Evolutionary conservation across 2,329 filamentous ascomycete species (phyloP).

Genomic region (Acrodontium crateriforme): DNA sequence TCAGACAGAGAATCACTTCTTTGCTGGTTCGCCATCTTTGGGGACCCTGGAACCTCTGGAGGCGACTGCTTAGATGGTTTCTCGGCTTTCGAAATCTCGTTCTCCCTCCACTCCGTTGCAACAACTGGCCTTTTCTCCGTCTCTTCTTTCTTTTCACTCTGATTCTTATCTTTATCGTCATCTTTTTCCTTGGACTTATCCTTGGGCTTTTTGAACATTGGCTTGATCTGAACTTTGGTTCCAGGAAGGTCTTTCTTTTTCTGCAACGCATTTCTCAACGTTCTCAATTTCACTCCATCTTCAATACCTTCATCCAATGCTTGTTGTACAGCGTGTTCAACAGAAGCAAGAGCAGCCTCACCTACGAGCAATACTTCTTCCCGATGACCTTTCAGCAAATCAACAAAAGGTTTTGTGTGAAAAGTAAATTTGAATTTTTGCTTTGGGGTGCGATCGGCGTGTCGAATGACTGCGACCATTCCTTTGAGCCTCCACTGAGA

Average conservation of each 20-base stretch:
- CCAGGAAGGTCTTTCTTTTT: constrained; percentile 91
- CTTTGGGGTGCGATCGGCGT: constrained; percentile 94
- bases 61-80: constrained; percentile 1
- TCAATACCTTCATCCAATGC: constrained; percentile 70
- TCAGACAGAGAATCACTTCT: constrained; percentile 78
- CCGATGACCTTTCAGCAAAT: constrained; percentile 84
- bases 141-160: constrained; percentile 4
- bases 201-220: constrained; percentile 89
- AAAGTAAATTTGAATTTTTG: constrained; percentile 99
- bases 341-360: constrained; percentile 75
- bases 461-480: constrained; percentile 88
- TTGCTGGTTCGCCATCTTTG: constrained; percentile 28
- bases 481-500: constrained; percentile 98
- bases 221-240: constrained; percentile 98
- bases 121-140: constrained; percentile 2
- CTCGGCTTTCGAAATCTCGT: constrained; percentile 16
- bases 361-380: constrained; percentile 92
- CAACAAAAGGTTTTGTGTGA: constrained; percentile 90
- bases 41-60: not conserved
- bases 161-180: constrained; percentile 42
- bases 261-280: constrained; percentile 71
- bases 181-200: constrained; percentile 23
- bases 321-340: constrained; percentile 72
- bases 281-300: constrained; percentile 71
- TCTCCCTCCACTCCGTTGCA: constrained; percentile 2